Evolutionary conservation across 169 alveolate genomes (phyloP), one percentile per base, ranked within the genome.

Genomic region (Eimeria maxima): DNA sequence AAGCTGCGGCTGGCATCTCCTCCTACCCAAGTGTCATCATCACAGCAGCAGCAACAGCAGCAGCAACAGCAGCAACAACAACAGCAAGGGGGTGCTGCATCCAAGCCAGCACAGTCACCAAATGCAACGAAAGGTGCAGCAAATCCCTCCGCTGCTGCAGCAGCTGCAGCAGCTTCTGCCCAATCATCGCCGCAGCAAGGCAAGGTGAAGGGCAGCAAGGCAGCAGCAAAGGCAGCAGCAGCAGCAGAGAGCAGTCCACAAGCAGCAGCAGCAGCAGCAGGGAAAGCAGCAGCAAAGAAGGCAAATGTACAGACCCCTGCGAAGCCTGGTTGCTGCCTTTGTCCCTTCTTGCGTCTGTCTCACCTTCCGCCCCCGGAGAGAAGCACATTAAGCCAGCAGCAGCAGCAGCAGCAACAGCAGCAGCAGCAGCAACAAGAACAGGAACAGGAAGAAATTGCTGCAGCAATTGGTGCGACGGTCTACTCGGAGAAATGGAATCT

Each of bases 141-240:
- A 42, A 78, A 18, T 16, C 33, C 27, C 63, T 4, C 88, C 33
- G 10, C 88, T 78, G 57, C 88, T 78, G 88, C 63, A 42, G 57
- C 88, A 42, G 57, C 88, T 42, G 57, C 88, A 42, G 57, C 88
- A 22, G n/a, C n/a, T n/a, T n/a, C n/a, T n/a, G 4, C 88, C 22
- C 86, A 24, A 7, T 24, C 86, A 27, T 50, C 65, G 22, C 45
- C 88, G 88, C 88, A 38, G 88, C 88, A 44, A 27, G 42, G 88
- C 57, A 78, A 78, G 10, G 4, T 29, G 8, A 78, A 45, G 88
- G 88, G 88, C 63, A 78, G 88, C 57, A 78, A 78, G 88, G 33
- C 88, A 45, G 63, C 88, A 78, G 88, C 88, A 45, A 78, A 45
- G 44, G 88, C 88, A 44, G 86, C 86, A 74, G 88, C 88, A 78